These are phyloP conservation scores for Eucalyptus pauciflora DNA, from an alignment of 345 rosid species.

Conservation along the genomic window DNA sequence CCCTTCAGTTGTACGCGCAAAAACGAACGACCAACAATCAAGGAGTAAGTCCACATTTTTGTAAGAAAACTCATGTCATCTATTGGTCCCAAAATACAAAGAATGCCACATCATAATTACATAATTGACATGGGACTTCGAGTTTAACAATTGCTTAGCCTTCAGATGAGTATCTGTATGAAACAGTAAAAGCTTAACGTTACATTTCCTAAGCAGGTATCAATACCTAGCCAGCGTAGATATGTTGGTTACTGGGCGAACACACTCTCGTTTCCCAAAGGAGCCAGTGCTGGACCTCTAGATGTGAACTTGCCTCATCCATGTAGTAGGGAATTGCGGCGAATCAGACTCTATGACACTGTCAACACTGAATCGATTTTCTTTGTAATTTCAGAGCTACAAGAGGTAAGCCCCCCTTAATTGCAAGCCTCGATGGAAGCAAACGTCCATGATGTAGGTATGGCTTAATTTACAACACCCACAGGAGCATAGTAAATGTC, in stretches of 20 bases:
- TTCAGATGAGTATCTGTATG: background rate
- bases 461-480: background rate
- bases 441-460: background rate
- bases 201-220: constrained; percentile 38
- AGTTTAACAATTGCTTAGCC: background rate
- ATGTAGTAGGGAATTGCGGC: constrained; percentile 55
- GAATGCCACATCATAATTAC: background rate
- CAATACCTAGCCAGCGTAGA: constrained; percentile 93
- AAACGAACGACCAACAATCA: constrained; percentile 88
- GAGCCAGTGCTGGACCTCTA: constrained; percentile 28
- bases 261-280: constrained; percentile 29
- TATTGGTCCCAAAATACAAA: background rate
- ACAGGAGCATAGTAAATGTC: background rate
- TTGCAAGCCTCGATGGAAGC: background rate
- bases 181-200: background rate
- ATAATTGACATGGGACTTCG: background rate
- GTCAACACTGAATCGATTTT: constrained; percentile 49
- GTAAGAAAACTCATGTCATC: background rate
- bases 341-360: constrained; percentile 78
- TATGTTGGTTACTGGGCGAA: constrained; percentile 76
- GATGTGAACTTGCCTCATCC: constrained; percentile 44
- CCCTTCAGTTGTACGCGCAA: constrained; percentile 73
- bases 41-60: constrained; percentile 47
- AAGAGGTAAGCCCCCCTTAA: constrained; percentile 35
- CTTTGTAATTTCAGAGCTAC: constrained; percentile 80